Conservation (phyloP, 345 rosid genomes). For the Cardiospermum halicacabum region DNA sequence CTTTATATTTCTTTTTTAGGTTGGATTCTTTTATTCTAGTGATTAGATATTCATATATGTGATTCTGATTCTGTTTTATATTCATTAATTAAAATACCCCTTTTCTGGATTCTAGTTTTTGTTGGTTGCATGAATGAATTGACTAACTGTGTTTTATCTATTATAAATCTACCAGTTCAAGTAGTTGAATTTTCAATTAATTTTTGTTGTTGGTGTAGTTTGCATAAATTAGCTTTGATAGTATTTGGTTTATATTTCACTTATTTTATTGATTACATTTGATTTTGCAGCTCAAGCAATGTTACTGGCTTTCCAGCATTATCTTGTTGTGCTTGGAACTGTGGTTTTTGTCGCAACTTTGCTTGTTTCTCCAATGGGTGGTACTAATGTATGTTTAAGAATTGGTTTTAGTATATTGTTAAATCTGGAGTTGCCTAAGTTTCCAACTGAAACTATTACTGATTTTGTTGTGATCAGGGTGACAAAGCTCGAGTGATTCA, state of each 20-base stretch:
- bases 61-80: constrained; percentile 22
- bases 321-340: constrained; percentile 88
- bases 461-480: constrained; percentile 43
- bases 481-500: constrained; percentile 90
- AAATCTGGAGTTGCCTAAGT: constrained; percentile 12
- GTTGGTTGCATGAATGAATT: background rate
- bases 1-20: background rate
- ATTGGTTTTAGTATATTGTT: background rate
- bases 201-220: background rate
- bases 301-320: constrained; percentile 87
- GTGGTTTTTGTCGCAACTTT: constrained; percentile 56
- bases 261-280: constrained; percentile 1
- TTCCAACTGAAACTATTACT: too few relatives aligned
- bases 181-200: background rate
- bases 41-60: background rate
- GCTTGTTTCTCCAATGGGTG: constrained; percentile 87
- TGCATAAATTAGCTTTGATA: background rate
- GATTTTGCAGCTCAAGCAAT: constrained; percentile 57
- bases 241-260: background rate
- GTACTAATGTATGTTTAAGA: constrained; percentile 52
- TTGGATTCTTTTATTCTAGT: constrained; percentile 5
- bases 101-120: constrained; percentile 7
- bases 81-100: background rate
- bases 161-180: background rate
- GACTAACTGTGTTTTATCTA: background rate